Conservation (phyloP, 306 rosid genomes). For the Inga oerstediana region DNA sequence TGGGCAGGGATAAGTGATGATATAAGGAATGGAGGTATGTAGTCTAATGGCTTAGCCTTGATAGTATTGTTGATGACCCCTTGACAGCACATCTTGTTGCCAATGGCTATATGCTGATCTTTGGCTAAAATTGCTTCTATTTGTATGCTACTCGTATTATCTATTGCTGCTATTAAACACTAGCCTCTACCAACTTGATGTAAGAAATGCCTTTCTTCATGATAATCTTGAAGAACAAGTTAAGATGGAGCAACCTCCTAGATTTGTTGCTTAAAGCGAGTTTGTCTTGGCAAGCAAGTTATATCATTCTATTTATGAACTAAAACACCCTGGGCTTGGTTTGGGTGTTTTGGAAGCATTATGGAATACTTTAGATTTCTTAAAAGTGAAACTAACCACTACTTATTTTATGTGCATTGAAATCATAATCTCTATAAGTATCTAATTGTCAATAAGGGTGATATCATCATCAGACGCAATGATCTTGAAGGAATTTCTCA, state of each 20-base stretch:
- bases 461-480: neutral
- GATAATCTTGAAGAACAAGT: neutral
- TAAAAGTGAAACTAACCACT: neutral
- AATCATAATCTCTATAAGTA: neutral
- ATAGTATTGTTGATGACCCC: too few relatives aligned
- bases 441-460: neutral
- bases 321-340: neutral
- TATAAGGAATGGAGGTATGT: too few relatives aligned
- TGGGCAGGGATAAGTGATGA: too few relatives aligned
- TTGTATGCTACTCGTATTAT: neutral
- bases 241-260: neutral
- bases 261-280: neutral
- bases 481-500: neutral
- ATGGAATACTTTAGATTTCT: neutral
- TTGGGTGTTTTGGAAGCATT: neutral
- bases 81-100: too few relatives aligned
- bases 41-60: too few relatives aligned
- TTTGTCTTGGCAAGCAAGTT: neutral
- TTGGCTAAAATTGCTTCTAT: neutral
- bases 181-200: neutral
- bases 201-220: neutral
- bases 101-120: too few relatives aligned
- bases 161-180: neutral
- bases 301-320: neutral
- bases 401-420: neutral